phyloP scores from a whole-genome alignment of 106 monocot genomes.

The Agapanthus africanus region DNA sequence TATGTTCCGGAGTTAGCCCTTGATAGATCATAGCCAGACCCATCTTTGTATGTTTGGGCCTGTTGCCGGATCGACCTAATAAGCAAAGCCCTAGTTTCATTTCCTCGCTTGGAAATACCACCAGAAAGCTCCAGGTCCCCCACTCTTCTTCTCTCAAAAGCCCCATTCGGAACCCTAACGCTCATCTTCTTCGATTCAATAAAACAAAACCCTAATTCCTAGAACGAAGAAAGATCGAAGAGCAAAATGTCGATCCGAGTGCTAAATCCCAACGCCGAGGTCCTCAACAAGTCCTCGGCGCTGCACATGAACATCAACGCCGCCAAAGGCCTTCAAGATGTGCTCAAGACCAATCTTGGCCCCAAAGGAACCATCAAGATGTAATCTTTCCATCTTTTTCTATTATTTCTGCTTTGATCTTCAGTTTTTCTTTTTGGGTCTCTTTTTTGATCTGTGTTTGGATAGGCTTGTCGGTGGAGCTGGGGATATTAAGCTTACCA shows the following conservation, averaged over 20 bases:
- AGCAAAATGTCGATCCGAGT: slow-evolving; percentile 73
- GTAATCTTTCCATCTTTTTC: slow-evolving; percentile 14
- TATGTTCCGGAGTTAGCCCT: too few relatives aligned
- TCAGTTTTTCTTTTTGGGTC: neutral
- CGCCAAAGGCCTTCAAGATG: slow-evolving; percentile 90
- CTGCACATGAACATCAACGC: slow-evolving; percentile 98
- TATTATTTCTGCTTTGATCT: neutral
- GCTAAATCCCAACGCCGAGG: slow-evolving; percentile 89
- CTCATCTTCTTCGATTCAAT: too few relatives aligned
- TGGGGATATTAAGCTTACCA: slow-evolving; percentile 89
- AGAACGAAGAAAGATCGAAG: slow-evolving; percentile 38
- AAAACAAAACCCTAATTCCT: slow-evolving; percentile 6
- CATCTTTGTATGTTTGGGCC: too few relatives aligned
- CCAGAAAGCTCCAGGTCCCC: too few relatives aligned
- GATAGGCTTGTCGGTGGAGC: slow-evolving; percentile 83
- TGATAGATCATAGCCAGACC: too few relatives aligned
- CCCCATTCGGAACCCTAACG: neutral
- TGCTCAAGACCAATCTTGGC: slow-evolving; percentile 96
- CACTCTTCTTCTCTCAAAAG: neutral
- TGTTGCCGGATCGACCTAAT: too few relatives aligned
- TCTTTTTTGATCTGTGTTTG: neutral
- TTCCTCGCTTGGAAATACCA: too few relatives aligned
- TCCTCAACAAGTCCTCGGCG: slow-evolving; percentile 94
- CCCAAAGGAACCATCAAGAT: slow-evolving; percentile 97
- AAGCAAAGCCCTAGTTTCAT: too few relatives aligned